Base-by-base conservation (phyloP, 106 monocot species). In the Iris macrosiphon region DNA sequence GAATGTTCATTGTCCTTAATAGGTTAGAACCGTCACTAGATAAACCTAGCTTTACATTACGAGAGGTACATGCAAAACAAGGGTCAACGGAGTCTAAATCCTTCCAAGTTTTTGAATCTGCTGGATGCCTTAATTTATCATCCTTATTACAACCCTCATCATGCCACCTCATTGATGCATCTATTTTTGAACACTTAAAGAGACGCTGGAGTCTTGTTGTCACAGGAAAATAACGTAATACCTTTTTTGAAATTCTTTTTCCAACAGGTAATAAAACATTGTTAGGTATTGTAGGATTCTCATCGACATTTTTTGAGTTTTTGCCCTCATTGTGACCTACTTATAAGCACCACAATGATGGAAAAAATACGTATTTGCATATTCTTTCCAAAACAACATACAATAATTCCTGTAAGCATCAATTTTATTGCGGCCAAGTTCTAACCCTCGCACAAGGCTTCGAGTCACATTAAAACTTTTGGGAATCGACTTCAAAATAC, bases 21-120 rank as follows among this genome's bases (percentile, higher is more conserved):
- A 42, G 59, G 7, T 59, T 59, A 16, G 43, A 42, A 1, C 40
- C 59, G 43, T 59, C 59, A 41, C 28, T 28, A 14, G 28, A 2
- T 6, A 59, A 6, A 5, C 35, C 41, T 3, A 28, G 42, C 5
- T 11, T 22, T 13, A 59, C 28, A 28, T 59, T 58, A 3, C 15
- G 22, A 14, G 14, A 15, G 23, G 39, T 23, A 8, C 12, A 58
- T 11, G 40, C n/a, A 6, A 58, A 58, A 23, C 25, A 20, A 23
- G 19, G 22, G 9, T 40, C 24, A 12, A 11, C 13, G 24, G 17
- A 19, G 22, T 58, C 40, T 6, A 58, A 58, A 14, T 7, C 57
- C n/a, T 58, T 58, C 39, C 38, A 58, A 1, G 27, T 3, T 40
- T 38, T 15, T 23, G 10, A 1, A 58, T 58, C 24, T 14, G 20